Base-by-base conservation (phyloP, 768 basidiomycete genomes). In the Auriscalpium microsporum region DNA sequence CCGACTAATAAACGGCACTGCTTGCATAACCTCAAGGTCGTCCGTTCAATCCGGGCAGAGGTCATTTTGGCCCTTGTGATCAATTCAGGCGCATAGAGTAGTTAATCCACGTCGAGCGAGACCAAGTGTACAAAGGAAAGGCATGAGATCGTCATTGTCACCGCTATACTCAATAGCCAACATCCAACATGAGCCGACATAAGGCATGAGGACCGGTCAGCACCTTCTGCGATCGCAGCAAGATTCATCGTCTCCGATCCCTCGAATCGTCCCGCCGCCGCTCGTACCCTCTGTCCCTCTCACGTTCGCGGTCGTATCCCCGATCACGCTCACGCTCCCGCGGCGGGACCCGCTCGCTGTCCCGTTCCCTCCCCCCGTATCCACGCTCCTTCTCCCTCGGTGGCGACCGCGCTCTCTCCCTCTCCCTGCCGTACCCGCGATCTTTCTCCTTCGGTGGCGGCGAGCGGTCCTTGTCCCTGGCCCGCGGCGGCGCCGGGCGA, bases 41-140 rank as follows among this genome's bases (percentile, higher is more conserved):
- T 60, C 59, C 59, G 59, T 60, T 60, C 59, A 58, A 60, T 60
- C 59, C 59, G 59, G 59, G 59, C 59, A 54, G 59, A 54, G 59
- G 53, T 60, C 59, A 60, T 48, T 14, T 44, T 44, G 14, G 14
- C 42, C 19, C 42, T 44, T 21, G 21, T 21, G 21, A 21, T 21
- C 21, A 21, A 21, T 21, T 21, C 21, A 21, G 21, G 21, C 1
- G 21, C 21, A 3, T 3, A 21, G 21, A 21, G 21, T 21, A 3
- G 21, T 21, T 21, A 21, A 21, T 21, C 21, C 21, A 21, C 28
- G 7, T 28, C 28, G 7, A 28, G 28, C 28, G 28, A 28, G 28
- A 28, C 28, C 7, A 28, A 4, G 4, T 28, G 28, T 5, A 28
- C 28, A 28, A 28, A 28, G 7, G 28, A 28, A 28, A 28, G 28